Evolutionary conservation across 2,329 filamentous ascomycete genomes (phyloP), one percentile per base, ranked within the genome.

Genomic region (Colletotrichum simmondsii): DNA sequence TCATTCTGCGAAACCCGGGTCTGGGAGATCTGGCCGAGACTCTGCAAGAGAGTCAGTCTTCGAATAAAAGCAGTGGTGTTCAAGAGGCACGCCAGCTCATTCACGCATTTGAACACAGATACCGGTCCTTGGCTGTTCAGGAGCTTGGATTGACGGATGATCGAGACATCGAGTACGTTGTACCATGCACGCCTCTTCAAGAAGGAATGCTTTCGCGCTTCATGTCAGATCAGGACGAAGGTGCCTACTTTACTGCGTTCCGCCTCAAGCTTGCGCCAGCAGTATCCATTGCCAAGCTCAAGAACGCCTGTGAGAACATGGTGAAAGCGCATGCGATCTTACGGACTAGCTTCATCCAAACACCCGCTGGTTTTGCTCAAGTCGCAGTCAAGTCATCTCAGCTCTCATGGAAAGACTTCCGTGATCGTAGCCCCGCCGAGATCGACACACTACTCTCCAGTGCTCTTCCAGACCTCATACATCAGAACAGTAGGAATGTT

Each of bases 141-240:
- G 67, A 70, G 30, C 62, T 73, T 3, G 62, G 58, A 1, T 42
- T 71, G 2, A 7, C 42, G 6, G 8, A 42, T 6, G 63, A 64
- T 1, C 78, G 82, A 6, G 84, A 91, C 1, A 88, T 98, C 11
- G 93, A 97, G 78, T 89, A 90, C 71, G 89, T 98, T 64, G 91
- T 91, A 0, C 95, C 95, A 4, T 98, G 95, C 79, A 97, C 95
- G 1, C 90, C 95, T 0, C 84, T 98, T 1, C 95, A 98, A 78
- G 91, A 96, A 79, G 95, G 95, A 0, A 96, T 98, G 85, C 90
- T 98, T 62, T 92, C 93, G 6, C 89, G 91, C 61, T 92, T 91
- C 28, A 79, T 93, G 49, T 88, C 82, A 0, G 78, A 90, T 11
- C 90, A 85, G 22, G 82, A 87, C 0, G 79, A 84, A 0, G 85